Evolutionary conservation across 257 asterid genomes (phyloP).

Genomic region (Ilex asprella): DNA sequence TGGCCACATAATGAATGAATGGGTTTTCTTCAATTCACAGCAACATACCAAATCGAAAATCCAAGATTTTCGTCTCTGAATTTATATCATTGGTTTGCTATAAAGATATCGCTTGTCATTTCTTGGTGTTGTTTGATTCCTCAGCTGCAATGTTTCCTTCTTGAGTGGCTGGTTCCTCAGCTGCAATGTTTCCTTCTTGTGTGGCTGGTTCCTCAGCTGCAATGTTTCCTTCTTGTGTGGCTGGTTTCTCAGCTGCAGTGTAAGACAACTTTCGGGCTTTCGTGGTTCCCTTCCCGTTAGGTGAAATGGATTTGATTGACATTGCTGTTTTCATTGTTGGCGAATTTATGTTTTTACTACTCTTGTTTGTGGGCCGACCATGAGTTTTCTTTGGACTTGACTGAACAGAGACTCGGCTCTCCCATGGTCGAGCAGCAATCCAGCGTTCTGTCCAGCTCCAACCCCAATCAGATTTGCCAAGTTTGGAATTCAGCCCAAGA

Average conservation of each 20-base stretch:
- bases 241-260: conserved; percentile 32
- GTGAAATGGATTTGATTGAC: conserved; percentile 40
- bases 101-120: conserved; percentile 20
- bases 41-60: not conserved
- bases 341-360: conserved; percentile 24
- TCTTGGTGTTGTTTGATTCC: conserved; percentile 21
- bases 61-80: not conserved
- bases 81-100: too few species aligned
- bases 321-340: conserved; percentile 36
- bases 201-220: conserved; percentile 29
- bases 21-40: not conserved
- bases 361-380: conserved; percentile 28
- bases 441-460: conserved; percentile 99
- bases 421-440: conserved; percentile 99
- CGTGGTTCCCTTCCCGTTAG: conserved; percentile 40
- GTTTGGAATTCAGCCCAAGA: conserved; percentile 47
- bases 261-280: conserved; percentile 49
- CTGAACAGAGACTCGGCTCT: conserved; percentile 45
- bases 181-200: conserved; percentile 29
- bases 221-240: conserved; percentile 24
- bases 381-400: conserved; percentile 50
- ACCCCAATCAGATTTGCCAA: conserved; percentile 74
- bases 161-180: conserved; percentile 29
- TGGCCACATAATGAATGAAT: not conserved
- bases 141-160: conserved; percentile 33